These are phyloP conservation scores for Oryza glaberrima DNA, from an alignment of 176 grass and related monocot genomes.

Conservation along the genomic window DNA sequence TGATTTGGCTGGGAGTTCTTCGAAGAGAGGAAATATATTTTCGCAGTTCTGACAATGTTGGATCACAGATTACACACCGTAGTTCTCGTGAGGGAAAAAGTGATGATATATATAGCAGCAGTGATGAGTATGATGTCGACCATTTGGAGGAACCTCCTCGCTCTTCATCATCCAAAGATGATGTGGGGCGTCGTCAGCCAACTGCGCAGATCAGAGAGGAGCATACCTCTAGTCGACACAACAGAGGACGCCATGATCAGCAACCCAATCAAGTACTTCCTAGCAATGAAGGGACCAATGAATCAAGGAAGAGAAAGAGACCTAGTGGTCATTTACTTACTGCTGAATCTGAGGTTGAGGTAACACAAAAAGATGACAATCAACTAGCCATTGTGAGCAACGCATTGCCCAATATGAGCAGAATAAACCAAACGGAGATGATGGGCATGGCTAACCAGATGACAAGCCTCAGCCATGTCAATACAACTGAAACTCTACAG, in stretches of 20 bases:
- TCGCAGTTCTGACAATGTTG: conserved; percentile 38
- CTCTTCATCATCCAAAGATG: conserved; percentile 61
- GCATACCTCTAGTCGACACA: background rate
- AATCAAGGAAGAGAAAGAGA: conserved; percentile 24
- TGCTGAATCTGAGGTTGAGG: conserved; percentile 43
- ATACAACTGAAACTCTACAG: conserved; percentile 30
- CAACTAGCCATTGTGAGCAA: conserved; percentile 29
- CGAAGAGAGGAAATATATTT: conserved; percentile 60
- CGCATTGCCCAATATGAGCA: conserved; percentile 38
- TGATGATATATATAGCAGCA: conserved; percentile 57
- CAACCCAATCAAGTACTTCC: conserved; percentile 27
- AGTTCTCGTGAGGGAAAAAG: conserved; percentile 42
- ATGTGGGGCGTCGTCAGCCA: conserved; percentile 31
- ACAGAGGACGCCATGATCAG: background rate
- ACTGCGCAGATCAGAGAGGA: conserved; percentile 40
- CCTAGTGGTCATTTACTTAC: background rate
- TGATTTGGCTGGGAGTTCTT: conserved; percentile 82
- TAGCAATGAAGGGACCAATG: conserved; percentile 30
- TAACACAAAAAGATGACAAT: conserved; percentile 37
- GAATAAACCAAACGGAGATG: conserved; percentile 31
- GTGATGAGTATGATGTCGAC: conserved; percentile 75
- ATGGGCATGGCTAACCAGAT: conserved; percentile 18
- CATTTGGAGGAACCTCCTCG: conserved; percentile 47
- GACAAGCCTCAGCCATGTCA: conserved; percentile 23
- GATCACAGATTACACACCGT: conserved; percentile 40